phyloP scores from a whole-genome alignment of 495 filamentous ascomycete species.

The Penicillium parvum region DNA sequence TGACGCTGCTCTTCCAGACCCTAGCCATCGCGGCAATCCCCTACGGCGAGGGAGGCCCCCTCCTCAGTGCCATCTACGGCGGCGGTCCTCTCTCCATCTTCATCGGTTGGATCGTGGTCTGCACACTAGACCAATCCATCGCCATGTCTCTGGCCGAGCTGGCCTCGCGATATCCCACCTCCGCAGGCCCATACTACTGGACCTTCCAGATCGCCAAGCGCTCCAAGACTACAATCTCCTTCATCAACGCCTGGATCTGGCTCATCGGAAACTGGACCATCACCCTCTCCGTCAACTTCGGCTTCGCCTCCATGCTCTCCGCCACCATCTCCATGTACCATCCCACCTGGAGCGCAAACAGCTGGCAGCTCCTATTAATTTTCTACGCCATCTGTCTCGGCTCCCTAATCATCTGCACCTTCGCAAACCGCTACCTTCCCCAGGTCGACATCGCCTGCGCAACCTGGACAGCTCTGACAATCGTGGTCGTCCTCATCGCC shows the following conservation, averaged over 20 bases:
- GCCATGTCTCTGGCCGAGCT: conserved; percentile 45
- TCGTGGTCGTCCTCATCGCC: conserved; percentile 38
- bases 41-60: conserved; percentile 43
- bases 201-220: conserved; percentile 35
- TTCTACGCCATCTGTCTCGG: conserved; percentile 54
- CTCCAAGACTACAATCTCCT: conserved; percentile 46
- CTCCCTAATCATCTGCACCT: conserved; percentile 51
- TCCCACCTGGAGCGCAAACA: conserved; percentile 47
- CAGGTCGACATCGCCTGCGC: conserved; percentile 49
- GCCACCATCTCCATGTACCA: conserved; percentile 54
- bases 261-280: conserved; percentile 68
- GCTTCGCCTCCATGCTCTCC: conserved; percentile 55
- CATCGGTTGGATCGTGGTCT: conserved; percentile 40
- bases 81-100: conserved; percentile 41
- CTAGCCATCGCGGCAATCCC: conserved; percentile 44
- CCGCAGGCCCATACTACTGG: conserved; percentile 50
- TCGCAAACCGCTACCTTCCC: conserved; percentile 53
- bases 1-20: conserved; percentile 35
- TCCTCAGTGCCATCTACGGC: conserved; percentile 42
- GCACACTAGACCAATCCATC: conserved; percentile 34
- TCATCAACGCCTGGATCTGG: conserved; percentile 65
- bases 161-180: conserved; percentile 47
- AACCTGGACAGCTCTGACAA: conserved; percentile 36
- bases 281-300: conserved; percentile 65
- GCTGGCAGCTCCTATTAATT: conserved; percentile 57